A percentile compares a stretch with the other conserved stretches of the same genome.
Conservation (phyloP, 1,284 basidiomycete genomes). For the Trichosporon ovoides region DNA sequence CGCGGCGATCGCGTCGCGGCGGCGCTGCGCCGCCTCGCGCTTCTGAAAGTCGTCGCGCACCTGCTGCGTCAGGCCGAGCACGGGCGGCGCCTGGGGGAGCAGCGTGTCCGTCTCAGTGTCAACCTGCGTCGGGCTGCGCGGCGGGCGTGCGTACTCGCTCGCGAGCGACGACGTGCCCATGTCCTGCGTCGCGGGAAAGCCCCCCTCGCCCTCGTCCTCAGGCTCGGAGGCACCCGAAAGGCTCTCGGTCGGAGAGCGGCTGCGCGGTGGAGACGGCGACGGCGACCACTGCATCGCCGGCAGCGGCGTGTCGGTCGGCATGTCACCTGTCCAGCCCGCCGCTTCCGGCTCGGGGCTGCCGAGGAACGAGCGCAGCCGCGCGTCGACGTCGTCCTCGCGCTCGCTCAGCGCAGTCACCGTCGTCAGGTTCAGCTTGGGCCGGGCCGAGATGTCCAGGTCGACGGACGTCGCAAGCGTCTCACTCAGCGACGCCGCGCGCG, state of each 20-base stretch:
- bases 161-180: conserved; percentile 36
- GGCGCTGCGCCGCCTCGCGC: conserved; percentile 7
- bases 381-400: conserved; percentile 22
- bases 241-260: not conserved
- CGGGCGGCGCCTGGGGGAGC: conserved; percentile 17
- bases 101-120: not conserved
- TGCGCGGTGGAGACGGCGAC: conserved; percentile 2
- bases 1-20: conserved; percentile 2
- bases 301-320: not conserved
- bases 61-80: conserved; percentile 14
- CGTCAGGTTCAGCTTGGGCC: conserved; percentile 18
- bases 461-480: conserved; percentile 4
- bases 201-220: not conserved
- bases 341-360: conserved; percentile 11
- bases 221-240: not conserved
- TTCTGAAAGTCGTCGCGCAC: conserved; percentile 7
- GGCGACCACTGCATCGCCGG: not conserved
- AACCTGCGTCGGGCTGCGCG: not conserved
- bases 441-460: not conserved
- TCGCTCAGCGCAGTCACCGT: conserved; percentile 20
- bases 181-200: conserved; percentile 34
- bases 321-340: not conserved
- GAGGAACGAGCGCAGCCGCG: conserved; percentile 25
- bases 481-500: conserved; percentile 3
- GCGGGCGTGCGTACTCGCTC: conserved; percentile 20